These are phyloP conservation scores for Citrus maxima DNA, from an alignment of 345 rosid species.

Conservation along the genomic window DNA sequence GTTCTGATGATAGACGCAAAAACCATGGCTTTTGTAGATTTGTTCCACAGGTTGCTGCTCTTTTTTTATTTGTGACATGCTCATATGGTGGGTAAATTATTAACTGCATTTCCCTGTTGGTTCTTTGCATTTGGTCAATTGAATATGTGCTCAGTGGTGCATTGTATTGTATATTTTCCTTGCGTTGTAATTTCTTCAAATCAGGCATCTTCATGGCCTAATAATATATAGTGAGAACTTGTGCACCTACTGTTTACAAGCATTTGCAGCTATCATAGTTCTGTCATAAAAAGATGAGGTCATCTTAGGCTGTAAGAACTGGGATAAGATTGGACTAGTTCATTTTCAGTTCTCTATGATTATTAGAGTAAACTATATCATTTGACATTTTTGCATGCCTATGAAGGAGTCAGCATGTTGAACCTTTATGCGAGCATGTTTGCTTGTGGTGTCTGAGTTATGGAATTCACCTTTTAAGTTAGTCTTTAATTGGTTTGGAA, in stretches of 20 bases:
- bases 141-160: background rate
- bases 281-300: background rate
- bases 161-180: background rate
- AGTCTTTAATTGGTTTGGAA: background rate
- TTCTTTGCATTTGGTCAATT: background rate
- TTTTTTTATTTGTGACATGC: background rate
- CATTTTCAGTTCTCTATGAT: background rate
- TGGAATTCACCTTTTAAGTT: background rate
- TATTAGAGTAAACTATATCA: background rate
- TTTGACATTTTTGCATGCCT: background rate
- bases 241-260: background rate
- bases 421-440: background rate
- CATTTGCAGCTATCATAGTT: background rate
- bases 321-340: background rate
- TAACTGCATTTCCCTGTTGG: background rate
- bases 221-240: background rate
- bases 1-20: conserved; percentile 70
- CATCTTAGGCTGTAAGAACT: background rate
- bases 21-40: conserved; percentile 59
- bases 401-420: background rate
- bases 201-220: background rate
- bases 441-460: background rate
- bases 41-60: conserved; percentile 77
- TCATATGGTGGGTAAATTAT: no score
- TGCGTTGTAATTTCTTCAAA: no score